Evolutionary conservation across 768 basidiomycete genomes (phyloP), one percentile per base, ranked within the genome.

Genomic region (Kwoniella newhampshirensis): DNA sequence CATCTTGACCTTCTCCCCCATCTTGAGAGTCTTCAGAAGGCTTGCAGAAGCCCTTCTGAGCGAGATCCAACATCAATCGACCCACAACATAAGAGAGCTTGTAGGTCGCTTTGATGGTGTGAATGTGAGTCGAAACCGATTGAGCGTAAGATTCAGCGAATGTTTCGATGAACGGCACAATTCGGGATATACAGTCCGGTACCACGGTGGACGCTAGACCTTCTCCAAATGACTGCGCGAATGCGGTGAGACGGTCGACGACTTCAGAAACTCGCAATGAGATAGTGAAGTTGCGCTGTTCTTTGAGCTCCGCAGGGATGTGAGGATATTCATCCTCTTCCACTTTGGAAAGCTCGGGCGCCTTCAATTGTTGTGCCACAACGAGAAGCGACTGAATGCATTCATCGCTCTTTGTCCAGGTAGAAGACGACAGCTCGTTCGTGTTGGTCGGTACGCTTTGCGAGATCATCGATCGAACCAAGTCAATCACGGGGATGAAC

Each of bases 31-130:
- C 73, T 21, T 97, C 91, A 4, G 84, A 82, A 1, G 96, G 93
- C 66, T 87, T 85, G 77, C 96, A 99, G 79, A 97, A 98, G 3
- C 96, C 96, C 74, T 94, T 83, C 40, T 82, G 84, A 3, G 87
- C 84, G 6, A 98, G 77, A 11, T 85, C 85, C 39, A 82, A 81
- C 64, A 91, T 80, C 26, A 89, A 80, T 18, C 86, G 85, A 69
- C 84, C 86, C 28, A 93, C 76, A 39, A 94, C 81, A 71, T 85
- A 87, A 63, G 84, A 81, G 57, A 98, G 80, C 77, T 97, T 98
- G 82, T 93, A 87, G 17, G 89, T 75, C 12, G 88, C 78, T 70
- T 86, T 84, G 17, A 84, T 84, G 85, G 88, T 91, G 39, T 81
- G 78, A 21, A 80, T 79, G 49, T 85, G 83, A 11, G 77, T 75